Percentiles rank a stretch among this genome's conserved stretches.
phyloP scores from a whole-genome alignment of 805 yeast genomes.

The Monosporozyma aerobia region DNA sequence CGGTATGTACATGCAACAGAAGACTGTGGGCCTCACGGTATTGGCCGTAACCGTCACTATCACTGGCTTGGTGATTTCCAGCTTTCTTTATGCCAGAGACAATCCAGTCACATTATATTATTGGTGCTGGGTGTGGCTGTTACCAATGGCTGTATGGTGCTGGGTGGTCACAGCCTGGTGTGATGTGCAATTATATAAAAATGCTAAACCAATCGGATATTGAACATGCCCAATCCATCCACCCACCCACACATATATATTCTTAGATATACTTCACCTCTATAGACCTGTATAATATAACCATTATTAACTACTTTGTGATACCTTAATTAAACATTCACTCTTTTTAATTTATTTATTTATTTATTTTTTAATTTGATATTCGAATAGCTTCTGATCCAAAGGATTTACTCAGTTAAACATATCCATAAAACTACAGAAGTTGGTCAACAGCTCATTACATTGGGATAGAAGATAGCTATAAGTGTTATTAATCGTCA shows the following conservation, averaged over 20 bases:
- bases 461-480: not conserved
- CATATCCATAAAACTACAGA: not conserved
- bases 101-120: constrained; percentile 14
- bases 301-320: not conserved
- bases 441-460: not conserved
- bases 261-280: not conserved
- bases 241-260: not conserved
- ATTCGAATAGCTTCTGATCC: not conserved
- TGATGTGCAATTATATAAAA: constrained; percentile 25
- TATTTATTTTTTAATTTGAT: not conserved
- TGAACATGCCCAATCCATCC: not conserved
- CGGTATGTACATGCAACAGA: constrained; percentile 12
- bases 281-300: not conserved
- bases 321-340: not conserved
- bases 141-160: constrained; percentile 26
- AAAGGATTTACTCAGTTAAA: not conserved
- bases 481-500: not conserved
- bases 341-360: too few species aligned
- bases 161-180: constrained; percentile 30
- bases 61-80: constrained; percentile 6
- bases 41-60: constrained; percentile 15
- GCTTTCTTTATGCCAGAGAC: constrained; percentile 9
- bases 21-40: constrained; percentile 11
- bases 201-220: constrained; percentile 14
- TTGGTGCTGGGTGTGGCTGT: constrained; percentile 23